Conservation (phyloP, 768 basidiomycete species). For the Pleurotus cornucopiae region DNA sequence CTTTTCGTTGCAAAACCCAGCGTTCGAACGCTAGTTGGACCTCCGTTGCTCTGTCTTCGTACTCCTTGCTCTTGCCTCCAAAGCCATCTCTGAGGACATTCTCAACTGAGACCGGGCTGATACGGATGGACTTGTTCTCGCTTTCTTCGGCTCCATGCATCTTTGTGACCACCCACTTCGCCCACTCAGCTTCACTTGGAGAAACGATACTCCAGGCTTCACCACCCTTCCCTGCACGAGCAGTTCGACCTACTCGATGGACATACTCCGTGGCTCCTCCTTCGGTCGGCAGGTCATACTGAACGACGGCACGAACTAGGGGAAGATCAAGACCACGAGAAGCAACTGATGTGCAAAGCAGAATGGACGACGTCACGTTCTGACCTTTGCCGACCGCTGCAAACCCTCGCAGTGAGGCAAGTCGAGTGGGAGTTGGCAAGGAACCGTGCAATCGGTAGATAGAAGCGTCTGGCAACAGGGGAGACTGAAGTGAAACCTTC, state of each 20-base stretch:
- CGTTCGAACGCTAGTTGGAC: conserved; percentile 93
- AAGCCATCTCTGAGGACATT: conserved; percentile 76
- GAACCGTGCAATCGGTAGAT: conserved; percentile 94
- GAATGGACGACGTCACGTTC: conserved; percentile 53
- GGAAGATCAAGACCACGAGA: conserved; percentile 97
- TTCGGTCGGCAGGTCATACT: conserved; percentile 97
- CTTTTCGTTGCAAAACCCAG: conserved; percentile 76
- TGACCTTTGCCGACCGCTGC: conserved; percentile 38
- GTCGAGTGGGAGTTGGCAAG: conserved; percentile 73
- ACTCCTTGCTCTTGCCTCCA: conserved; percentile 77
- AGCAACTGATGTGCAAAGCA: conserved; percentile 95
- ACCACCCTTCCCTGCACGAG: conserved; percentile 92
- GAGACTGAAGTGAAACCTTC: conserved; percentile 57
- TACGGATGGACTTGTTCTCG: conserved; percentile 35
- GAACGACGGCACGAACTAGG: conserved; percentile 88
- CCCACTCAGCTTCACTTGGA: conserved; percentile 87
- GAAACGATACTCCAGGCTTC: conserved; percentile 93
- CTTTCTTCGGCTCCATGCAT: conserved; percentile 54
- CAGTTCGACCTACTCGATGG: conserved; percentile 95
- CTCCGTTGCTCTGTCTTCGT: conserved; percentile 88
- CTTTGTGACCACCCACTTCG: conserved; percentile 80
- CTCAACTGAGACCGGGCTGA: conserved; percentile 65
- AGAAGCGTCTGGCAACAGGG: conserved; percentile 76
- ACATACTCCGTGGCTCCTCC: conserved; percentile 95
- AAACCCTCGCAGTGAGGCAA: conserved; percentile 81